Percentiles rank a stretch among this genome's conserved stretches.
Evolutionary conservation across 139 green algal species (phyloP).

Genomic region (Picochlorum costavermella): DNA sequence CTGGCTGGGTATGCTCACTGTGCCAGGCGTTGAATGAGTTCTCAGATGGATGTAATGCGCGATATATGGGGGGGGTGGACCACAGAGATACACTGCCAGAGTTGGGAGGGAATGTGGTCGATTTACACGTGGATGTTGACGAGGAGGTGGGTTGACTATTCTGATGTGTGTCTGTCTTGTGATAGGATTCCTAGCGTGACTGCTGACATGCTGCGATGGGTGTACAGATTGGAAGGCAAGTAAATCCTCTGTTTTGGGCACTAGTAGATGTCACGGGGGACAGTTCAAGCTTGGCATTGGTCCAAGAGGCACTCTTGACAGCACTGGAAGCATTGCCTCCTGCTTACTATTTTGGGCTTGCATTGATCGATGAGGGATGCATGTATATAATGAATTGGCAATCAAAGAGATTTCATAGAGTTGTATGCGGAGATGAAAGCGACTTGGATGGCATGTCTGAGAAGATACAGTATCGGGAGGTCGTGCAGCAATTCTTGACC

Average conservation of each 20-base stretch:
- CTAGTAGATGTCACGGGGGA: not conserved
- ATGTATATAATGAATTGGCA: constrained; percentile 1
- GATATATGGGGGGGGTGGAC: not conserved
- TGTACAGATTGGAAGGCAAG: not conserved
- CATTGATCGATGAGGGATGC: not conserved
- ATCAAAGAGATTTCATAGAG: not conserved
- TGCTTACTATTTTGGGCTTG: not conserved
- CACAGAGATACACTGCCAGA: not conserved
- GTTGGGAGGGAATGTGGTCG: not conserved
- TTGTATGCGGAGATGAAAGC: not conserved
- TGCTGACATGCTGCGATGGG: not conserved
- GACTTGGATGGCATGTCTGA: not conserved
- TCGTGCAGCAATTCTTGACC: not conserved
- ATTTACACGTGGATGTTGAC: not conserved
- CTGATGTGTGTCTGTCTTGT: not conserved
- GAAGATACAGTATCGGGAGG: not conserved
- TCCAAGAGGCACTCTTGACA: not conserved
- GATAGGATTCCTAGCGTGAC: not conserved
- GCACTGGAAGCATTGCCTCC: not conserved
- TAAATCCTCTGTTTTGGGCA: not conserved
- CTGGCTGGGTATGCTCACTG: constrained; percentile 1
- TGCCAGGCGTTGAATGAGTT: not conserved
- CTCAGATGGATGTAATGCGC: not conserved
- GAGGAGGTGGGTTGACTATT: not conserved
- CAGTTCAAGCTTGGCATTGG: not conserved